Evolutionary conservation across 2,329 filamentous ascomycete species (phyloP).

Genomic region (Colletotrichum aenigma): DNA sequence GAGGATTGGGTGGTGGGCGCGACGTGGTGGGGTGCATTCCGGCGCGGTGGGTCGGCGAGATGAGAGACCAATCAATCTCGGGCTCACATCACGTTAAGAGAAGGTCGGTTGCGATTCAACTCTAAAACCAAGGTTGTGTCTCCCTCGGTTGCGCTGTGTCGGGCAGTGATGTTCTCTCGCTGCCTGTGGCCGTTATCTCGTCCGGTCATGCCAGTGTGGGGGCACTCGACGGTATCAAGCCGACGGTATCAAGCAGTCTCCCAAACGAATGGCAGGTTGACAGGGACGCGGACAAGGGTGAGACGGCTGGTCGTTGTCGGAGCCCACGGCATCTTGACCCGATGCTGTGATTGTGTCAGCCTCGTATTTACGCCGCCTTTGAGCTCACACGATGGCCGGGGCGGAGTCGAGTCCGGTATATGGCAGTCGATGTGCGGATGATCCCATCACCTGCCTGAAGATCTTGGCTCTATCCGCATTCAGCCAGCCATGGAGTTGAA

Average conservation of each 20-base stretch:
- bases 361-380: neutral
- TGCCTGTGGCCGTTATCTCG: neutral
- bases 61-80: neutral
- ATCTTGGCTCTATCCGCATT: neutral
- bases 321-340: neutral
- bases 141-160: neutral
- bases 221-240: neutral
- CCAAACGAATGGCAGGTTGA: neutral
- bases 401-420: neutral
- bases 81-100: neutral
- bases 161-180: neutral
- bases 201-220: neutral
- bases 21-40: neutral
- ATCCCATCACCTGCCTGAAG: neutral
- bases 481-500: neutral
- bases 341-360: neutral
- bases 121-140: neutral
- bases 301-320: neutral
- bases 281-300: neutral
- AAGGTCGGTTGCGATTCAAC: neutral
- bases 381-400: neutral
- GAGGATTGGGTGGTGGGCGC: neutral
- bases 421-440: neutral
- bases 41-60: neutral
- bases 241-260: neutral